Percentiles rank a stretch among this genome's conserved stretches.
Conservation (phyloP, 176 grass and related monocot genomes). For the Lolium rigidum region DNA sequence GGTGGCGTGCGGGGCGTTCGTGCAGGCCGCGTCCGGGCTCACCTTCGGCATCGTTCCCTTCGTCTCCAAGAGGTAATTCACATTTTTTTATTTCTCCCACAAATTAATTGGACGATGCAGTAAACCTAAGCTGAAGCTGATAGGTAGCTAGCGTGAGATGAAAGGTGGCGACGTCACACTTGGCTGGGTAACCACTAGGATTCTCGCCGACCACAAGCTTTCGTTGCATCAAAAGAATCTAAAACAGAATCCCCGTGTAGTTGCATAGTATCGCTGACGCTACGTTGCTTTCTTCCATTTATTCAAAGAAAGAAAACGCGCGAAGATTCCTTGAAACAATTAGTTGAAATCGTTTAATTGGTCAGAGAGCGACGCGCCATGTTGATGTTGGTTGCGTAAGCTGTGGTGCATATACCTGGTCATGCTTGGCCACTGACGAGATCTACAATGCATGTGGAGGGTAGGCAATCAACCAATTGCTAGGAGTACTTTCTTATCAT, state of each 20-base stretch:
- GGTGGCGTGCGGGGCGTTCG: constrained; percentile 68
- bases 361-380: neutral
- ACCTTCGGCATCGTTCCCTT: constrained; percentile 84
- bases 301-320: neutral
- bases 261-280: neutral
- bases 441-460: constrained; percentile 5
- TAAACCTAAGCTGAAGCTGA: constrained; percentile 1
- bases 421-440: neutral
- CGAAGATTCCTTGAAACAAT: constrained; percentile 6
- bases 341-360: neutral
- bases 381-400: neutral
- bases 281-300: neutral
- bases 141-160: constrained; percentile 25
- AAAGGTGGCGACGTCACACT: neutral
- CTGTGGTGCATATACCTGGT: neutral
- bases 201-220: constrained; percentile 12
- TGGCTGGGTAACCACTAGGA: neutral
- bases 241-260: constrained; percentile 19
- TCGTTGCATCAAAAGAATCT: constrained; percentile 17
- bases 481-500: neutral
- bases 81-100: neutral
- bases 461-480: neutral
- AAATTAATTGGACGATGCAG: too few species aligned
- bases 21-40: constrained; percentile 75
- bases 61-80: constrained; percentile 65